Conservation (phyloP, 495 filamentous ascomycete genomes). For the Penicillium angulare region DNA sequence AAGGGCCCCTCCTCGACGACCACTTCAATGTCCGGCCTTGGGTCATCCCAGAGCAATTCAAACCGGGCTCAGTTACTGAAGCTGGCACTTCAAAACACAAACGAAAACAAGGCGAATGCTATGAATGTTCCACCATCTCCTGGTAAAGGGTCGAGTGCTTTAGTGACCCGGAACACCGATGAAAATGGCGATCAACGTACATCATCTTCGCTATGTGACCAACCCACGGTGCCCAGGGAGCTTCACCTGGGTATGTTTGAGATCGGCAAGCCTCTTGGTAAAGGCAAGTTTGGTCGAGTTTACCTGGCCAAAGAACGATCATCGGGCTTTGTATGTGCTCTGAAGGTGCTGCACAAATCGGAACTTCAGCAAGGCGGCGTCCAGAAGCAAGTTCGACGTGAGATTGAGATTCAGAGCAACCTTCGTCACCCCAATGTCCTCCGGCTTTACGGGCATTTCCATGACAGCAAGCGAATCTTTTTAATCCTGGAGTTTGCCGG, state of each 20-base stretch:
- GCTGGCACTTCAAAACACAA: slow-evolving; percentile 74
- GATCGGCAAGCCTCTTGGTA: slow-evolving; percentile 92
- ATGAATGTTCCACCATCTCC: slow-evolving; percentile 36
- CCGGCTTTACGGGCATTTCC: slow-evolving; percentile 92
- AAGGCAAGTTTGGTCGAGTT: slow-evolving; percentile 96
- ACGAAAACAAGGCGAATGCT: slow-evolving; percentile 52
- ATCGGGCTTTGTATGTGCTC: slow-evolving; percentile 88
- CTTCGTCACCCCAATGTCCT: slow-evolving; percentile 95
- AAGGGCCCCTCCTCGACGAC: slow-evolving; percentile 49
- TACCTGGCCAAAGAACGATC: slow-evolving; percentile 91
- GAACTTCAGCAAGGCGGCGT: slow-evolving; percentile 90
- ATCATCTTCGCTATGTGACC: slow-evolving; percentile 55
- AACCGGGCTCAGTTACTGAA: slow-evolving; percentile 73
- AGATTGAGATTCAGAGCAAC: slow-evolving; percentile 98
- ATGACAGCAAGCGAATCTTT: slow-evolving; percentile 94
- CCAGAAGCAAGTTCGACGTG: slow-evolving; percentile 94
- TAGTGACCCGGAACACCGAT: slow-evolving; percentile 49
- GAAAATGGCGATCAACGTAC: slow-evolving; percentile 56
- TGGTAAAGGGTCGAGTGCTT: slow-evolving; percentile 30
- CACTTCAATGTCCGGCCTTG: slow-evolving; percentile 52
- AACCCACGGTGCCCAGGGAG: slow-evolving; percentile 61
- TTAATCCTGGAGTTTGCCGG: slow-evolving; percentile 95
- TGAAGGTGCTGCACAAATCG: slow-evolving; percentile 95
- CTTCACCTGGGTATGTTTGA: slow-evolving; percentile 99
- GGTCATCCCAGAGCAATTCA: slow-evolving; percentile 56